phyloP scores from a whole-genome alignment of 2,329 filamentous ascomycete genomes.

The Fusarium fujikuroi region DNA sequence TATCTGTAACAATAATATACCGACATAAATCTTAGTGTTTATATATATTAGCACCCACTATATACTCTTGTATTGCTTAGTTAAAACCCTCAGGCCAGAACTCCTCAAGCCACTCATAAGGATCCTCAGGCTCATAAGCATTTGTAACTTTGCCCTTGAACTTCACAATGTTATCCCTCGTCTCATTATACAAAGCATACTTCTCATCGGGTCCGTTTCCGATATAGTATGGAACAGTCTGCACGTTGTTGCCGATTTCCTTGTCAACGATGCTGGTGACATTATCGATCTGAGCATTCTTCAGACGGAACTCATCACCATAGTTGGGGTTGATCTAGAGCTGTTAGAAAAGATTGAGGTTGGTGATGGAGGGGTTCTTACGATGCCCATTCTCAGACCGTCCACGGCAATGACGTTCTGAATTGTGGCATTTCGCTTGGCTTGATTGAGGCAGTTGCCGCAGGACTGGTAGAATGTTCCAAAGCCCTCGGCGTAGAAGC shows the following conservation, averaged over 20 bases:
- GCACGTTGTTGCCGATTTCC: conserved; percentile 47
- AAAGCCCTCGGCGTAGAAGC: conserved; percentile 45
- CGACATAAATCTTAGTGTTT: no score
- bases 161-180: conserved; percentile 41
- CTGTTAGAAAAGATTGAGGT: background rate
- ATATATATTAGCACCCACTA: no score
- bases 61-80: background rate
- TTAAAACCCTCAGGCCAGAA: conserved; percentile 54
- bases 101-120: conserved; percentile 65
- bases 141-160: conserved; percentile 39
- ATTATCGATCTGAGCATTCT: conserved; percentile 42
- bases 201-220: conserved; percentile 45
- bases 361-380: background rate
- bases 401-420: conserved; percentile 45
- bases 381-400: conserved; percentile 42
- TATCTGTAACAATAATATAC: no score
- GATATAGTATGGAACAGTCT: conserved; percentile 41
- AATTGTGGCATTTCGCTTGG: conserved; percentile 43
- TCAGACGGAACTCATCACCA: conserved; percentile 45
- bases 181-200: conserved; percentile 45
- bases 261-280: conserved; percentile 42
- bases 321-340: conserved; percentile 45
- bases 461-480: conserved; percentile 47
- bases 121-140: conserved; percentile 47
- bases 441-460: conserved; percentile 46